A percentile compares a stretch with the other conserved stretches of the same genome.
Evolutionary conservation across 768 basidiomycete genomes (phyloP).

Genomic region (Phanerochaete carnosa): DNA sequence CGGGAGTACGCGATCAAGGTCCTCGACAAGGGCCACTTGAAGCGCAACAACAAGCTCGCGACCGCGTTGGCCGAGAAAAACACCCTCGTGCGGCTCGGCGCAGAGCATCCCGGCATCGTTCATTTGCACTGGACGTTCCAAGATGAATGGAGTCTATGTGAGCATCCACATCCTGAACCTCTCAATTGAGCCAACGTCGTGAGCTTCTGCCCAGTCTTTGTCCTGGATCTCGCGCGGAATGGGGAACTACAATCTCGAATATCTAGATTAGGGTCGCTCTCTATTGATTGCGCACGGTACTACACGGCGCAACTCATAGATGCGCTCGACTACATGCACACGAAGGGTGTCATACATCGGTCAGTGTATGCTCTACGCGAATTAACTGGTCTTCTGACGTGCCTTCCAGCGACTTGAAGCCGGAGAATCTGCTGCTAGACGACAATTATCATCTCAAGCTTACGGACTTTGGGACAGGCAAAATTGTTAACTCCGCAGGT

Average conservation of each 20-base stretch:
- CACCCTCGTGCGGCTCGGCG: slow-evolving; percentile 60
- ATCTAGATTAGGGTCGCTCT: slow-evolving; percentile 81
- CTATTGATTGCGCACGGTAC: slow-evolving; percentile 68
- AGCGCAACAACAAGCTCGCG: slow-evolving; percentile 71
- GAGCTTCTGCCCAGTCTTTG: slow-evolving; percentile 54
- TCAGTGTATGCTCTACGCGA: slow-evolving; percentile 20
- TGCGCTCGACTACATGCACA: slow-evolving; percentile 88
- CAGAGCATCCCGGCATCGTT: slow-evolving; percentile 78
- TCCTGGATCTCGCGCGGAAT: slow-evolving; percentile 71
- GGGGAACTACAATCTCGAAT: slow-evolving; percentile 77
- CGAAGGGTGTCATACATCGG: slow-evolving; percentile 87
- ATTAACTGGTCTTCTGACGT: not conserved
- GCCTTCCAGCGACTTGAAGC: slow-evolving; percentile 65
- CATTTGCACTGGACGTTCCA: slow-evolving; percentile 83
- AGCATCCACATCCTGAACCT: slow-evolving; percentile 22
- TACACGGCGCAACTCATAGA: slow-evolving; percentile 91
- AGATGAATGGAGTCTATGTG: slow-evolving; percentile 81
- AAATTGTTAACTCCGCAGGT: slow-evolving; percentile 60
- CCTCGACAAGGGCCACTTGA: slow-evolving; percentile 80
- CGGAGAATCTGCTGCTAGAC: slow-evolving; percentile 90
- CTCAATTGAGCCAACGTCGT: not conserved
- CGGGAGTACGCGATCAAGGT: slow-evolving; percentile 77
- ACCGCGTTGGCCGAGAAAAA: slow-evolving; percentile 82
- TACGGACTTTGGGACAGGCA: slow-evolving; percentile 96
- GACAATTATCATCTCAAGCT: slow-evolving; percentile 83